These are phyloP conservation scores for Colletotrichum plurivorum DNA, from an alignment of 2,329 filamentous ascomycete genomes.

Conservation along the genomic window DNA sequence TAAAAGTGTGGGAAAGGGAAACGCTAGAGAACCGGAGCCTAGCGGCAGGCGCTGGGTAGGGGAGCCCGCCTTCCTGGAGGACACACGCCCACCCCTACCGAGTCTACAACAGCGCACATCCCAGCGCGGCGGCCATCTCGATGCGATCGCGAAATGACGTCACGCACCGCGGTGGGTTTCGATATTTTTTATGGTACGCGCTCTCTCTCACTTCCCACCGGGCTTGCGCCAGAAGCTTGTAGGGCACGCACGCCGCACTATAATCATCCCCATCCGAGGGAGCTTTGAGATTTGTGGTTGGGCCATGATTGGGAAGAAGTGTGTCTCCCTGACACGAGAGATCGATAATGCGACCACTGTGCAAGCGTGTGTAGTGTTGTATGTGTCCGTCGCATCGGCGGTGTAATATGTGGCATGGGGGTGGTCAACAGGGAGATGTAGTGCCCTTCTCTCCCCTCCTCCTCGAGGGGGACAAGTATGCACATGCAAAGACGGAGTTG, in stretches of 20 bases:
- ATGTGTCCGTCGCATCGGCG: neutral
- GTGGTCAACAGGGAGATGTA: neutral
- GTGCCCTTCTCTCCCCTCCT: neutral
- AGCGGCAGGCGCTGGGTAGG: neutral
- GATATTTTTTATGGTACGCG: neutral
- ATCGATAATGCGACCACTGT: constrained; percentile 1
- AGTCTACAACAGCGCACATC: constrained; percentile 13
- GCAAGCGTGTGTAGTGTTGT: neutral
- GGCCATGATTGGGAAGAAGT: neutral
- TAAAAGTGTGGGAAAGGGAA: constrained; percentile 17
- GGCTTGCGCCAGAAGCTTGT: neutral
- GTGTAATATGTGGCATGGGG: constrained; percentile 1
- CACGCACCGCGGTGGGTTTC: constrained; percentile 17
- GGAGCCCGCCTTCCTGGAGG: constrained; percentile 6
- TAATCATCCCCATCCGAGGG: too few species aligned
- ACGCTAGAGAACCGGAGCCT: constrained; percentile 16
- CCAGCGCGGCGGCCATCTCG: constrained; percentile 36
- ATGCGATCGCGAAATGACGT: constrained; percentile 38
- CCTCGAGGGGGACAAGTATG: constrained; percentile 2
- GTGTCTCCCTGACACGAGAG: neutral
- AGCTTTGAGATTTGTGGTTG: constrained; percentile 1
- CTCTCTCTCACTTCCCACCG: neutral
- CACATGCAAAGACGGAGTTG: constrained; percentile 6
- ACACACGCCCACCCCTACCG: constrained; percentile 19
- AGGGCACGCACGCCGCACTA: constrained; percentile 3